Conservation (phyloP, 257 asterid species). For the Solanum gracilifrons region DNA sequence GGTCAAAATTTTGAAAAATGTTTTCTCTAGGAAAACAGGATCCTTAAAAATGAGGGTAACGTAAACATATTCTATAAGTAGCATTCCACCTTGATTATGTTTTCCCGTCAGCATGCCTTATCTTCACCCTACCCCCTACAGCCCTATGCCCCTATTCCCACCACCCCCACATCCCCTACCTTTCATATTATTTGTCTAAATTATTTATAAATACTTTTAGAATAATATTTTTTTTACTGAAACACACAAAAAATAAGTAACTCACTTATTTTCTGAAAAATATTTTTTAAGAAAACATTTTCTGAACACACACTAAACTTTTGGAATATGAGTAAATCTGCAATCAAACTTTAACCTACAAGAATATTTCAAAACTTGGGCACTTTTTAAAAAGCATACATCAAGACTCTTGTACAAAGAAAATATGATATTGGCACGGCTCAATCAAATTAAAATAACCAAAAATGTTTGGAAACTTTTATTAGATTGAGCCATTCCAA, state of each 20-base stretch:
- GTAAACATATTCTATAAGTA: no score
- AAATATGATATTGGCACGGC: slow-evolving; percentile 57
- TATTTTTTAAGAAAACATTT: no score
- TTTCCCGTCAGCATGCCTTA: background rate
- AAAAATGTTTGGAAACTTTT: background rate
- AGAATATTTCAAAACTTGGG: background rate
- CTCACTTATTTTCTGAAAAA: background rate
- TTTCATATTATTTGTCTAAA: no score
- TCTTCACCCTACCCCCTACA: background rate
- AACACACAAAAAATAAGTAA: no score
- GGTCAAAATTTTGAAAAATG: background rate
- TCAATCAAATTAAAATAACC: slow-evolving; percentile 45
- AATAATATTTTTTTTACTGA: no score
- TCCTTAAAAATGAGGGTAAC: background rate
- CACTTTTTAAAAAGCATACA: background rate
- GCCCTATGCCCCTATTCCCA: background rate
- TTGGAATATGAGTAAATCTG: background rate
- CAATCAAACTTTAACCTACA: background rate
- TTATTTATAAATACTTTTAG: no score
- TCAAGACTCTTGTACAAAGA: background rate
- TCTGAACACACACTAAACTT: background rate
- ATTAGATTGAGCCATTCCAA: background rate
- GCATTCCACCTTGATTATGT: background rate
- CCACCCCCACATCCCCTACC: background rate
- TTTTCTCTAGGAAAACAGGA: no score